Conservation (phyloP, 352 stramenopile genomes). For the Pilasporangium apinafurcum region DNA sequence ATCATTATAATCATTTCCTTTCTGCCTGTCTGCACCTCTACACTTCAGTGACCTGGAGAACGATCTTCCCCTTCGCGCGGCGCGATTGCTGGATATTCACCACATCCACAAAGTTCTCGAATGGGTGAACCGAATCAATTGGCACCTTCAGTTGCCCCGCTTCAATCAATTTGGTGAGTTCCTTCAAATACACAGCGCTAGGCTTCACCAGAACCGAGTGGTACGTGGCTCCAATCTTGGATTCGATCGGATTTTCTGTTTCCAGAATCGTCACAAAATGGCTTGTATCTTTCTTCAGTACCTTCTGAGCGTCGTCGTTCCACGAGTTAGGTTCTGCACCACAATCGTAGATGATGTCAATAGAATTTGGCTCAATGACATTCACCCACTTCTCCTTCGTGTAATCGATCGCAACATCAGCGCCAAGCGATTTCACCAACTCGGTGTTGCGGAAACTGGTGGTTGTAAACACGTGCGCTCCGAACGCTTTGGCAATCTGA, state of each 20-base stretch:
- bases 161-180: background rate
- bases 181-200: background rate
- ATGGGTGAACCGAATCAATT: background rate
- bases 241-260: conserved; percentile 22
- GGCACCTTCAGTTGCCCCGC: background rate
- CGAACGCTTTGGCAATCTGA: conserved; percentile 39
- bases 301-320: conserved; percentile 20
- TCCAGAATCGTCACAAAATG: conserved; percentile 15
- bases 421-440: conserved; percentile 25
- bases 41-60: background rate
- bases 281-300: conserved; percentile 19
- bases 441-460: conserved; percentile 47
- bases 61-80: conserved; percentile 1
- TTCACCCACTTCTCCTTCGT: conserved; percentile 18
- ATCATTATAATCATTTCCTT: too few relatives aligned
- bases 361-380: conserved; percentile 5
- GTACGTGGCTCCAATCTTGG: conserved; percentile 29
- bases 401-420: conserved; percentile 47
- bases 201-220: background rate
- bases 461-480: conserved; percentile 48
- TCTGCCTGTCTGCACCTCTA: too few relatives aligned
- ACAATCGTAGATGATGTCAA: conserved; percentile 15
- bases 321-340: conserved; percentile 16
- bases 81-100: background rate
- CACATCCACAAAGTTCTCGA: conserved; percentile 1